A percentile compares a stretch with the other conserved stretches of the same genome.
These are phyloP conservation scores for Heliamphora exappendiculata DNA, from an alignment of 148 eudicot genomes.

Conservation along the genomic window DNA sequence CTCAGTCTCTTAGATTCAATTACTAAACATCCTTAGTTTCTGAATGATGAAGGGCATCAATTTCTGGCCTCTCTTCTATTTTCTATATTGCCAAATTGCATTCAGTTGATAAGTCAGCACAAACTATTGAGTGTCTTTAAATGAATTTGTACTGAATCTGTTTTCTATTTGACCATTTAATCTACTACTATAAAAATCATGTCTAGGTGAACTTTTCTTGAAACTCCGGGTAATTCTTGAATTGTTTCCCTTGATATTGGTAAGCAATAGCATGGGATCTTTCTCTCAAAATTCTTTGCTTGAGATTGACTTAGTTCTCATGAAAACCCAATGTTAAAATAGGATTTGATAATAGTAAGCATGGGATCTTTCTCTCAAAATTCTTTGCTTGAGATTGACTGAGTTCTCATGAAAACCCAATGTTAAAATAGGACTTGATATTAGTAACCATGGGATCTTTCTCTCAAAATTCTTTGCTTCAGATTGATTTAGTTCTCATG, in stretches of 20 bases:
- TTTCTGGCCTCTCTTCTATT: background rate
- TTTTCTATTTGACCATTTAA: background rate
- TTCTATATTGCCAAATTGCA: background rate
- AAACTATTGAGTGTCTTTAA: too few species aligned
- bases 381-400: background rate
- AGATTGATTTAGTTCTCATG: background rate
- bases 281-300: background rate
- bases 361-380: background rate
- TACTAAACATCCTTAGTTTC: background rate
- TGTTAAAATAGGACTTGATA: background rate
- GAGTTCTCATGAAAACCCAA: background rate
- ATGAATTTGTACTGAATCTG: too few species aligned
- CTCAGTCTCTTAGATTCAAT: background rate
- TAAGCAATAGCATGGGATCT: background rate
- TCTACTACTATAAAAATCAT: background rate
- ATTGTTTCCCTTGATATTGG: background rate
- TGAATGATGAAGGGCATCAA: background rate
- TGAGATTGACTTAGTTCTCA: background rate
- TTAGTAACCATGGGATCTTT: background rate
- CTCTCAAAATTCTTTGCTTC: background rate
- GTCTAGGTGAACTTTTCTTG: background rate
- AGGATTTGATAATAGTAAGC: background rate
- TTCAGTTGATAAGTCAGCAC: background rate
- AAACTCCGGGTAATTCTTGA: background rate
- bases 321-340: background rate